Base-by-base conservation (phyloP, 2,329 filamentous ascomycete species). In the Alternaria gansuensis region DNA sequence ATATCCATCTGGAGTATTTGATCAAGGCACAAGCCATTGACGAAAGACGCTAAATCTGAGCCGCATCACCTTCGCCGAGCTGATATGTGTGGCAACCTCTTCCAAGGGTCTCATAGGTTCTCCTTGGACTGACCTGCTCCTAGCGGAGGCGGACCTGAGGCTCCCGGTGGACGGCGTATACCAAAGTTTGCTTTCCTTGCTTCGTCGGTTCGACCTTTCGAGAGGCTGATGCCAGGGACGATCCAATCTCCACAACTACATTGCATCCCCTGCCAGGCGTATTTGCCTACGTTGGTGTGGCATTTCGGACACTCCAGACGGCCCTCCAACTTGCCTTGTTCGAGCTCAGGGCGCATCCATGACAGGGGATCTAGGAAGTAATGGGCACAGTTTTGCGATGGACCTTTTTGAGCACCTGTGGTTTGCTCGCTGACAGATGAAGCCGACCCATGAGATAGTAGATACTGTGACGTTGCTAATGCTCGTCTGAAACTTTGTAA, bases 191-290 rank as follows among this genome's bases (percentile, higher is more conserved):
- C 59, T 57, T 70, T 74, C 56, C 73, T 72, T 41, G 83, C 80
- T 69, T 96, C 89, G 75, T 98, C 95, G 36, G 97, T 89, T 67
- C 88, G 88, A 52, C 90, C 89, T 77, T 89, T 91, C 53, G 92
- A 89, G 61, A 98, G 82, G 61, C 90, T 94, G 75, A 99, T 95
- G 0, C 90, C 93, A 8, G 95, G 94, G 50, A 93, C 91, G 23
- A 97, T 85, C 94, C 95, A 98, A 62, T 89, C 87, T 36, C 90
- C 88, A 77, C 95, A 99, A 73, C 88, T 95, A 80, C 95, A 99
- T 75, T 88, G 88, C 84, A 97, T 90, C 13, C 95, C 95, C 76
- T 96, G 92, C 95, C 95, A 99, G 51, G 94, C 91, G 74, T 97
- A 99, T 69, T 95, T 91, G 37, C 95, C 95, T 46, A 98, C 87